Conservation (phyloP, 805 yeast genomes). For the Saccharomycopsis sp. region DNA sequence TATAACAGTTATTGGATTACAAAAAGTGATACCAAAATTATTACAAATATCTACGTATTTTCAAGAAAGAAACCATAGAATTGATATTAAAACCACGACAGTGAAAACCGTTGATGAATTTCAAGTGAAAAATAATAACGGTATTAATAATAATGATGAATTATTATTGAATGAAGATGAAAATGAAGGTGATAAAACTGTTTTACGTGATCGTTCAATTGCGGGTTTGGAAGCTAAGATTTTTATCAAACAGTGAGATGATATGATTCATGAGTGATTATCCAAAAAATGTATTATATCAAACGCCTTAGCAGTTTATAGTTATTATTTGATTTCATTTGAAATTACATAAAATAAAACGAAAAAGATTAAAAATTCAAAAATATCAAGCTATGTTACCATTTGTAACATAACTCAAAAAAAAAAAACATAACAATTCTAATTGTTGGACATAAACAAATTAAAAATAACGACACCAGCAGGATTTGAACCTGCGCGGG, state of each 20-base stretch:
- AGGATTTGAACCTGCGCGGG: neutral
- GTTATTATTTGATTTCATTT: too few species aligned
- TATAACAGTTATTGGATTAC: slow-evolving; percentile 65
- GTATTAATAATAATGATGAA: neutral
- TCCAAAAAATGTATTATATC: too few species aligned
- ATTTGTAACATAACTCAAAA: too few species aligned
- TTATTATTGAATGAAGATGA: neutral
- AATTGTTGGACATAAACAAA: too few species aligned
- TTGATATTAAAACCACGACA: slow-evolving; percentile 44
- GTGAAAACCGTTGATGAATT: neutral
- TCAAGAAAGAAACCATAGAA: slow-evolving; percentile 38
- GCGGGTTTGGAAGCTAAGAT: slow-evolving; percentile 12
- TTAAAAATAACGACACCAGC: neutral
- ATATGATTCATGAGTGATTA: too few species aligned
- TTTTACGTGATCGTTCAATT: slow-evolving; percentile 3
- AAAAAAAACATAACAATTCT: too few species aligned
- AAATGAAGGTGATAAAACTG: slow-evolving; percentile 7
- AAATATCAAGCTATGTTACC: too few species aligned
- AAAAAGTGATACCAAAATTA: slow-evolving; percentile 55
- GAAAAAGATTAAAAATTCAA: too few species aligned
- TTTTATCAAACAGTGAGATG: too few species aligned
- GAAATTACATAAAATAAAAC: too few species aligned
- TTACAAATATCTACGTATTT: slow-evolving; percentile 54
- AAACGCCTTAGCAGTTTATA: too few species aligned
- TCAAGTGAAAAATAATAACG: neutral